Evolutionary conservation across 148 eudicot species (phyloP).

Genomic region (Gaultheria prostrata): DNA sequence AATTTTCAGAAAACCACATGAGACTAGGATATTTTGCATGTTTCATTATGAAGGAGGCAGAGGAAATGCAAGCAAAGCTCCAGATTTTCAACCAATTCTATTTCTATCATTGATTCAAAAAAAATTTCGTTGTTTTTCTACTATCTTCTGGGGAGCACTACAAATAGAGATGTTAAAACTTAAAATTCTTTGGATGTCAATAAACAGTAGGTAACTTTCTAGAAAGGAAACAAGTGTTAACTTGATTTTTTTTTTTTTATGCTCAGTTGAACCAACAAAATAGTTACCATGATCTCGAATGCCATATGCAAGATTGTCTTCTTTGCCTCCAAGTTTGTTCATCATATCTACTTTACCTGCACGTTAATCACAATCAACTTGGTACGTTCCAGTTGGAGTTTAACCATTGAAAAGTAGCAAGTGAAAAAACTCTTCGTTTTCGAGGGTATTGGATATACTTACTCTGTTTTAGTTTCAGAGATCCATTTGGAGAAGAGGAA

Average conservation of each 20-base stretch:
- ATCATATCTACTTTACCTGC: not conserved
- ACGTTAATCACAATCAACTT: not conserved
- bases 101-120: not conserved
- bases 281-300: conserved; percentile 15
- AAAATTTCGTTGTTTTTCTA: not conserved
- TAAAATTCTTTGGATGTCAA: not conserved
- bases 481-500: conserved; percentile 7
- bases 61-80: not conserved
- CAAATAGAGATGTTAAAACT: not conserved
- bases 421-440: too few relatives aligned
- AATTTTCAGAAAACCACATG: not conserved
- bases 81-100: not conserved
- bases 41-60: not conserved
- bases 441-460: not conserved
- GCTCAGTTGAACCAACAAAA: not conserved
- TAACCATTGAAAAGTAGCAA: not conserved
- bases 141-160: not conserved
- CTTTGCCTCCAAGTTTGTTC: conserved; percentile 7
- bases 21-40: not conserved
- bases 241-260: not conserved
- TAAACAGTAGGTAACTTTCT: not conserved
- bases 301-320: conserved; percentile 7
- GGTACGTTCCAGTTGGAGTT: not conserved
- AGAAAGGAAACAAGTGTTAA: not conserved
- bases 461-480: conserved; percentile 21